A percentile compares a stretch with the other conserved stretches of the same genome.
Evolutionary conservation across 345 rosid genomes (phyloP).

Genomic region (Boechera divaricarpa): DNA sequence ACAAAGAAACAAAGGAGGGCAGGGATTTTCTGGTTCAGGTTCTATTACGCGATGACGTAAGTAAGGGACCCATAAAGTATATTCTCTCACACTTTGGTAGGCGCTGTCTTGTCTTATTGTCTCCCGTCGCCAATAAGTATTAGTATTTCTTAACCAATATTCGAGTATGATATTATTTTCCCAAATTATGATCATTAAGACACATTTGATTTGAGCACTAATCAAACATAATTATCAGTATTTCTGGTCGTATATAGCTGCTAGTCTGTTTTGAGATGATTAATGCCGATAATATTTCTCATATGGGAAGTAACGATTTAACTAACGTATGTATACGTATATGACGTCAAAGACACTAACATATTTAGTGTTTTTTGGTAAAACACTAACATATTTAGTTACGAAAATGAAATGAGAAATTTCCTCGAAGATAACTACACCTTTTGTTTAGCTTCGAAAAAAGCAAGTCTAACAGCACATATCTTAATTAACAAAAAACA

Average conservation of each 20-base stretch:
- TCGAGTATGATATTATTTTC: background rate
- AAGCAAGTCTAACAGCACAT: background rate
- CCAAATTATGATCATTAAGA: background rate
- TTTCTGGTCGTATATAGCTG: slow-evolving; percentile 32
- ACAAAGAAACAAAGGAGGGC: slow-evolving; percentile 37
- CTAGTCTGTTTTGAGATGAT: slow-evolving; percentile 9
- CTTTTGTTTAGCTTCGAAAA: background rate
- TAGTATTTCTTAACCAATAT: background rate
- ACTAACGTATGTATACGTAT: no score
- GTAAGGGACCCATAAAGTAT: slow-evolving; percentile 14
- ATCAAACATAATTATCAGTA: slow-evolving; percentile 5
- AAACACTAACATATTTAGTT: background rate
- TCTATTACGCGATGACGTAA: slow-evolving; percentile 38
- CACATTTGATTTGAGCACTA: slow-evolving; percentile 17
- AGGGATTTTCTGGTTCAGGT: slow-evolving; percentile 47
- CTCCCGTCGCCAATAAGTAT: no score
- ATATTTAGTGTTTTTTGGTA: no score
- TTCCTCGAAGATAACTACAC: background rate
- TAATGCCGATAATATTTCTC: background rate
- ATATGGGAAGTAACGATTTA: background rate
- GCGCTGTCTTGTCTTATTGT: slow-evolving; percentile 39
- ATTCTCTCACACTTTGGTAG: slow-evolving; percentile 39
- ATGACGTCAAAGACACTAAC: background rate
- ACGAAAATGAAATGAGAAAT: background rate
- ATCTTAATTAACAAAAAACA: background rate